Conservation (phyloP, 2,329 filamentous ascomycete species). For the Paecilomyces variotii region DNA sequence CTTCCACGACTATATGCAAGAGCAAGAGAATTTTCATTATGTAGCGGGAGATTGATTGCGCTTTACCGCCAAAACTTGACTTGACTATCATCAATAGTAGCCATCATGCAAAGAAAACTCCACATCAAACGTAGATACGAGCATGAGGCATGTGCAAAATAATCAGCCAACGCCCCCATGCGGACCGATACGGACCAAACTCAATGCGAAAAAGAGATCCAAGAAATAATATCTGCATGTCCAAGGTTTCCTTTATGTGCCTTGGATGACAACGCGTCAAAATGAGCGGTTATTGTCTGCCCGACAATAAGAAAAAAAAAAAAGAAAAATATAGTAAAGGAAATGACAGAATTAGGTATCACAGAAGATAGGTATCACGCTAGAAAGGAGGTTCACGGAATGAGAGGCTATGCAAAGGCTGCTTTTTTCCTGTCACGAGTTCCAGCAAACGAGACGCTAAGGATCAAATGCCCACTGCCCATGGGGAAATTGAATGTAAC, state of each 20-base stretch:
- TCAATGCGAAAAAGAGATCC: background rate
- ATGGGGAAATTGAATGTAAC: background rate
- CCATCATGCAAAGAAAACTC: background rate
- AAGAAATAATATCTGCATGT: background rate
- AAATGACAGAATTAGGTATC: background rate
- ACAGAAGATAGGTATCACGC: background rate
- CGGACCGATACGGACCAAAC: background rate
- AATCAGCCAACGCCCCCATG: background rate
- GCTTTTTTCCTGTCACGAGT: background rate
- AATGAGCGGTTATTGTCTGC: background rate
- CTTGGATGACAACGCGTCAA: background rate
- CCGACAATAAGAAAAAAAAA: background rate
- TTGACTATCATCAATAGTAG: background rate
- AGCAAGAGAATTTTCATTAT: background rate
- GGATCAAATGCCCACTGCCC: background rate
- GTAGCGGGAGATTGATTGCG: background rate
- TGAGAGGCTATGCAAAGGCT: background rate
- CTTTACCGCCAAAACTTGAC: background rate
- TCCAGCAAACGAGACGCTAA: background rate
- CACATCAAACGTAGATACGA: background rate
- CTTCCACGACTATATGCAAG: background rate
- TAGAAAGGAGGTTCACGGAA: background rate
- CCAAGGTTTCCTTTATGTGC: too few species aligned
- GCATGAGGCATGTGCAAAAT: background rate
- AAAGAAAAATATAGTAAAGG: background rate